Conservation (phyloP, 306 rosid genomes). For the Parietaria judaica region DNA sequence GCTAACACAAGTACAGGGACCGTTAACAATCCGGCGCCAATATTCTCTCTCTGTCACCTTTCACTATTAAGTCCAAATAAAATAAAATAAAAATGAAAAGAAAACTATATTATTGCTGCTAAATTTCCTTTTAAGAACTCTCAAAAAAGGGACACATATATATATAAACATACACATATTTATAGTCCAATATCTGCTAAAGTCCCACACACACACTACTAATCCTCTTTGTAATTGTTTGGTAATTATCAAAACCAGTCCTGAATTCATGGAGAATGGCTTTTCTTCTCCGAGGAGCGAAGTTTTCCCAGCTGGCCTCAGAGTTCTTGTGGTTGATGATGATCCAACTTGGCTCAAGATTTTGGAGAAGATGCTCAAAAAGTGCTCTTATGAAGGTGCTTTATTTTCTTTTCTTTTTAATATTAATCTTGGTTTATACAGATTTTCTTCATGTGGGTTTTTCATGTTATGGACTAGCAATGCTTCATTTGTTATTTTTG, state of each 20-base stretch:
- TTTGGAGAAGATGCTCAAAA: slow-evolving; percentile 96
- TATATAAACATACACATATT: slow-evolving; percentile 17
- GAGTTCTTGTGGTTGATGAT: slow-evolving; percentile 93
- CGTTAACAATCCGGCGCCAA: slow-evolving; percentile 69
- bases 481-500: neutral
- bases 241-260: neutral
- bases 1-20: slow-evolving; percentile 43
- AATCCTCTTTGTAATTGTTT: neutral
- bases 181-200: slow-evolving; percentile 13
- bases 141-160: neutral
- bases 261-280: slow-evolving; percentile 59
- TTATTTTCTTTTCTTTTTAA: slow-evolving; percentile 5
- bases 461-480: neutral
- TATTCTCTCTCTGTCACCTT: slow-evolving; percentile 22
- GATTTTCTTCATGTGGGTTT: neutral
- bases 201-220: slow-evolving; percentile 15
- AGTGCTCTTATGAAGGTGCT: slow-evolving; percentile 89
- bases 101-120: slow-evolving; percentile 21
- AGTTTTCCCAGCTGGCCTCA: slow-evolving; percentile 77
- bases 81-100: neutral
- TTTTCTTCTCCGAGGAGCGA: slow-evolving; percentile 69
- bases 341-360: slow-evolving; percentile 96
- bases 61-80: slow-evolving; percentile 37
- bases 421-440: no score
- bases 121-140: neutral